Conservation (phyloP, 441 rosid species). For the Arabidopsis lyrata region DNA sequence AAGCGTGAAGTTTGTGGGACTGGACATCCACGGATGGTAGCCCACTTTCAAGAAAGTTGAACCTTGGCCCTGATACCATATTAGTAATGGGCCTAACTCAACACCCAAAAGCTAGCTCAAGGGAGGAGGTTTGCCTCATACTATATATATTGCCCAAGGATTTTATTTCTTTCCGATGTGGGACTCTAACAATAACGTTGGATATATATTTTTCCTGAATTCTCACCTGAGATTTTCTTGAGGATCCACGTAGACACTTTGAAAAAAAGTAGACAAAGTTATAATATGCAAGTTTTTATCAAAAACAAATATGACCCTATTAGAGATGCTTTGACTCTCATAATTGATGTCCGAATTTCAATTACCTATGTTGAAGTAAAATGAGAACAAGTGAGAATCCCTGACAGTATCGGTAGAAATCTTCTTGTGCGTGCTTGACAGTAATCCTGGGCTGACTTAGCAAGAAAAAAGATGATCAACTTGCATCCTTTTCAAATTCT, state of each 20-base stretch:
- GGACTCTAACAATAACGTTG: no score
- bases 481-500: no score
- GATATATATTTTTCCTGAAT: no score
- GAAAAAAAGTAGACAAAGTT: constrained; percentile 50
- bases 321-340: constrained; percentile 18
- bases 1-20: no score
- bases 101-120: no score
- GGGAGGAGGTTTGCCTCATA: no score
- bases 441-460: constrained; percentile 55
- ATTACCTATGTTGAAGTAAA: constrained; percentile 75
- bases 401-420: constrained; percentile 65
- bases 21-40: no score
- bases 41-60: no score
- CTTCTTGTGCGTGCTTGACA: constrained; percentile 80
- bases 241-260: constrained; percentile 50
- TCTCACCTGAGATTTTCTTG: constrained; percentile 90
- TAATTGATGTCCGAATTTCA: neutral
- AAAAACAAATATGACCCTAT: neutral
- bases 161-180: no score
- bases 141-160: no score
- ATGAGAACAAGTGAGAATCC: constrained; percentile 89
- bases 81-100: no score
- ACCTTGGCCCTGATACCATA: no score
- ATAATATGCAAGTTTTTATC: constrained; percentile 50
- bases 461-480: constrained; percentile 43